phyloP scores from a whole-genome alignment of 352 stramenopile genomes.

The Pseudoperonospora humuli region DNA sequence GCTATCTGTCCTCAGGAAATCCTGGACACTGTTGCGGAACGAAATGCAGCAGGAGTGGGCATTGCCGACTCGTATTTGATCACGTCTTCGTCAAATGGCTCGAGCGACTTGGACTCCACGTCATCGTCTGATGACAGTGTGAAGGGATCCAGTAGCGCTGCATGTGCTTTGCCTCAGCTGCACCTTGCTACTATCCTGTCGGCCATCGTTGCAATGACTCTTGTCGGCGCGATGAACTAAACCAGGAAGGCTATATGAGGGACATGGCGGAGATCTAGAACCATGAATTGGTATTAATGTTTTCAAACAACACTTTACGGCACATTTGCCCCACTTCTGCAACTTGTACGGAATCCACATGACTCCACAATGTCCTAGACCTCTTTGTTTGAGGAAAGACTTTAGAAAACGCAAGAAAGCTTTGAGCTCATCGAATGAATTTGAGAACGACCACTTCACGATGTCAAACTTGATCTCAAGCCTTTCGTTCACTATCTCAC shows the following conservation, averaged over 20 bases:
- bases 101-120: slow-evolving; percentile 14
- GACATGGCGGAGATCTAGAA: neutral
- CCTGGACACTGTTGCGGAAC: slow-evolving; percentile 48
- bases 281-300: slow-evolving; percentile 14
- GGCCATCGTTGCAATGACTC: slow-evolving; percentile 8
- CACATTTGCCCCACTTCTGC: neutral
- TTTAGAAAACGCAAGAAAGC: too few relatives aligned
- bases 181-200: slow-evolving; percentile 14
- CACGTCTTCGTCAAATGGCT: slow-evolving; percentile 17
- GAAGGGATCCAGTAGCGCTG: slow-evolving; percentile 7
- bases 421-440: too few relatives aligned
- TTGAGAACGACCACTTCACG: too few relatives aligned
- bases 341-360: neutral
- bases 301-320: slow-evolving; percentile 11
- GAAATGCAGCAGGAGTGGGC: slow-evolving; percentile 42
- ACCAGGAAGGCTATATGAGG: neutral
- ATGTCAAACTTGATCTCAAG: too few relatives aligned
- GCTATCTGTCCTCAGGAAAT: slow-evolving; percentile 62
- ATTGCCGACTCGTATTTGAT: slow-evolving; percentile 48
- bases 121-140: slow-evolving; percentile 13
- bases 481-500: too few relatives aligned
- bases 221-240: slow-evolving; percentile 20
- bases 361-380: too few relatives aligned
- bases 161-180: slow-evolving; percentile 3
- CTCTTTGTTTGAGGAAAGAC: too few relatives aligned